These are phyloP conservation scores for Silene noctiflora DNA, from an alignment of 179 eudicot species.

Conservation along the genomic window DNA sequence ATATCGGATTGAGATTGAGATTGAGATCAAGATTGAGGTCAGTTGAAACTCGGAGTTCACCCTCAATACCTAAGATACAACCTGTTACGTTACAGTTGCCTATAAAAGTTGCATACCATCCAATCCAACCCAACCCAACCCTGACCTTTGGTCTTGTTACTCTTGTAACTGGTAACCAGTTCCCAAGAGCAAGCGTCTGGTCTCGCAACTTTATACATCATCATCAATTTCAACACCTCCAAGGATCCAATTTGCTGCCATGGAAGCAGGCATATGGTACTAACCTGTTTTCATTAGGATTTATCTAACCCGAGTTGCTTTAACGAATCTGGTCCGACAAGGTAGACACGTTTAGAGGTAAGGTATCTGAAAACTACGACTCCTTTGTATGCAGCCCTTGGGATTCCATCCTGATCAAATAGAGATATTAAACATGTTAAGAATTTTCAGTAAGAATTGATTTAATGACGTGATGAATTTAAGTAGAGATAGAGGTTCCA, in stretches of 20 bases:
- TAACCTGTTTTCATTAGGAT: conserved; percentile 30
- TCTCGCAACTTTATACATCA: conserved; percentile 4
- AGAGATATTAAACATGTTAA: conserved; percentile 6
- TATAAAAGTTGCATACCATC: conserved; percentile 13
- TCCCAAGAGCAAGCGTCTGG: background rate
- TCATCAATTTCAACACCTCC: conserved; percentile 5
- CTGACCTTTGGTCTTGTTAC: background rate
- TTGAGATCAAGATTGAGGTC: background rate
- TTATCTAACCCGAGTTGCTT: conserved; percentile 57
- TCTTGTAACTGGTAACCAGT: background rate
- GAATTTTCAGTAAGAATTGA: background rate
- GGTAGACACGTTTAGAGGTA: conserved; percentile 62
- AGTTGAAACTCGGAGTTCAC: conserved; percentile 3
- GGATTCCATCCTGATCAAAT: conserved; percentile 72
- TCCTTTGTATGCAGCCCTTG: conserved; percentile 90
- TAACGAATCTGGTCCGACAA: conserved; percentile 78
- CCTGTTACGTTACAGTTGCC: conserved; percentile 3
- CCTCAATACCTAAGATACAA: background rate
- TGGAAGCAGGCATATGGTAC: background rate
- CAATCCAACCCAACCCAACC: too few relatives aligned
- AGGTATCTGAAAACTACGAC: conserved; percentile 77
- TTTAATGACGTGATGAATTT: background rate
- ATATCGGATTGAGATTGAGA: background rate
- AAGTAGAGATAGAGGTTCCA: background rate
- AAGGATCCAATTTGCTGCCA: background rate